Evolutionary conservation across 2,329 filamentous ascomycete species (phyloP).

Genomic region (Trichothecium sympodiale): DNA sequence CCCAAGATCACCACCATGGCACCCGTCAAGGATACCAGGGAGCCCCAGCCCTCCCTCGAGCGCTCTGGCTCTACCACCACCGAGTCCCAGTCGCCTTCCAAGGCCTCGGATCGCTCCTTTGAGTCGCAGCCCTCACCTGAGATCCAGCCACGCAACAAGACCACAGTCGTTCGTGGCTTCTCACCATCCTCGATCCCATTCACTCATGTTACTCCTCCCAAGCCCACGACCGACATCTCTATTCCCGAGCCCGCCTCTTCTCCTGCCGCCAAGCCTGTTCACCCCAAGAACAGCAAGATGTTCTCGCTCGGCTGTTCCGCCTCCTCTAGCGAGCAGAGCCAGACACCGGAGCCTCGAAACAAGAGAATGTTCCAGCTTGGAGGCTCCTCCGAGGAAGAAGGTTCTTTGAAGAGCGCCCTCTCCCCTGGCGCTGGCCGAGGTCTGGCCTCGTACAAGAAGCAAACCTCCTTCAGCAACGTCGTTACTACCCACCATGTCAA

Average conservation of each 20-base stretch:
- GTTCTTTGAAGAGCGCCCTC: constrained; percentile 52
- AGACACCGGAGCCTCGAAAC: constrained; percentile 34
- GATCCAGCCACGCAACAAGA: constrained; percentile 18
- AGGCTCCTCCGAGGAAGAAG: constrained; percentile 63
- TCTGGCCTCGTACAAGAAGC: constrained; percentile 52
- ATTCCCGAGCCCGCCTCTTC: constrained; percentile 51
- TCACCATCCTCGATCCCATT: constrained; percentile 51
- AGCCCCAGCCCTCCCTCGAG: constrained; percentile 20
- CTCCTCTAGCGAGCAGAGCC: constrained; percentile 52
- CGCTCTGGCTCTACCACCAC: constrained; percentile 33
- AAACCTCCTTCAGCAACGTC: constrained; percentile 71
- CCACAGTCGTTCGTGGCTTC: constrained; percentile 75
- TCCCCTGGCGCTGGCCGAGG: constrained; percentile 30
- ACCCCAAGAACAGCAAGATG: constrained; percentile 50
- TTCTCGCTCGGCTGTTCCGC: constrained; percentile 73
- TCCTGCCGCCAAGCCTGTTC: constrained; percentile 54
- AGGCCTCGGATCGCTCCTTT: constrained; percentile 41
- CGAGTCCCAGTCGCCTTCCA: constrained; percentile 37
- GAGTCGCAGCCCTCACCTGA: constrained; percentile 17
- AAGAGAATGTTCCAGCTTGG: constrained; percentile 40
- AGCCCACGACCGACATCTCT: constrained; percentile 36
- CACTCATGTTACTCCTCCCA: constrained; percentile 27
- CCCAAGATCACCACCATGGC: constrained; percentile 18
- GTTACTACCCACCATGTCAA: constrained; percentile 57
- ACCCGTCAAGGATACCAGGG: constrained; percentile 29